Percentiles rank a stretch among this genome's conserved stretches.
Evolutionary conservation across 768 basidiomycete species (phyloP).

Genomic region (Termitomyces sp.): DNA sequence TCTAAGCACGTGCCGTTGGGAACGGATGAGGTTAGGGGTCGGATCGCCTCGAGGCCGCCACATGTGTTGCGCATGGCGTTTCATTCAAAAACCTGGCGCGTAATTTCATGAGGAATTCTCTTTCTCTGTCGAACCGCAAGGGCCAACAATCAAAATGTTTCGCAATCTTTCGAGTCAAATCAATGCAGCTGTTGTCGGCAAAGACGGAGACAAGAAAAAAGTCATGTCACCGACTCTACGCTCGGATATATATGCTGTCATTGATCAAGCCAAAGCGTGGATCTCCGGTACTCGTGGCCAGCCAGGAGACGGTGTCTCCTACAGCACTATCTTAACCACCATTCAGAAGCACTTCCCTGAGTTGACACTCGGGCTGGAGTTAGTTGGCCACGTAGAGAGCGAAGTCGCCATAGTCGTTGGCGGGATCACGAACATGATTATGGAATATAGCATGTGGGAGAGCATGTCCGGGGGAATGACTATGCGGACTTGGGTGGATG

Average conservation of each 20-base stretch:
- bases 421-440: constrained; percentile 48
- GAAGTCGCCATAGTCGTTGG: constrained; percentile 46
- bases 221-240: constrained; percentile 44
- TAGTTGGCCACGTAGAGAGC: constrained; percentile 39
- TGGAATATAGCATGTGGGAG: constrained; percentile 53
- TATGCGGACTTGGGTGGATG: constrained; percentile 50
- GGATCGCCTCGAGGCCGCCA: constrained; percentile 32
- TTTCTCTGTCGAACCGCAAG: neutral
- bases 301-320: constrained; percentile 52
- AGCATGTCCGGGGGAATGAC: constrained; percentile 52
- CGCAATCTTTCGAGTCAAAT: constrained; percentile 38
- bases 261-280: constrained; percentile 46
- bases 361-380: constrained; percentile 38
- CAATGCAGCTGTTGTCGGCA: constrained; percentile 23
- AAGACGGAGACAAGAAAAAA: constrained; percentile 36
- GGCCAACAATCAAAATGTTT: constrained; percentile 32
- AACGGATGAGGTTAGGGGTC: constrained; percentile 5
- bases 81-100: constrained; percentile 11
- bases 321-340: constrained; percentile 33
- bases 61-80: constrained; percentile 21
- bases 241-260: constrained; percentile 42
- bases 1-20: neutral
- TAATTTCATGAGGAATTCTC: neutral
- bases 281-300: constrained; percentile 34
- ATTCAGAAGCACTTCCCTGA: constrained; percentile 49